These are phyloP conservation scores for Sphaerostilbella broomeana DNA, from an alignment of 2,329 filamentous ascomycete genomes.

Conservation along the genomic window DNA sequence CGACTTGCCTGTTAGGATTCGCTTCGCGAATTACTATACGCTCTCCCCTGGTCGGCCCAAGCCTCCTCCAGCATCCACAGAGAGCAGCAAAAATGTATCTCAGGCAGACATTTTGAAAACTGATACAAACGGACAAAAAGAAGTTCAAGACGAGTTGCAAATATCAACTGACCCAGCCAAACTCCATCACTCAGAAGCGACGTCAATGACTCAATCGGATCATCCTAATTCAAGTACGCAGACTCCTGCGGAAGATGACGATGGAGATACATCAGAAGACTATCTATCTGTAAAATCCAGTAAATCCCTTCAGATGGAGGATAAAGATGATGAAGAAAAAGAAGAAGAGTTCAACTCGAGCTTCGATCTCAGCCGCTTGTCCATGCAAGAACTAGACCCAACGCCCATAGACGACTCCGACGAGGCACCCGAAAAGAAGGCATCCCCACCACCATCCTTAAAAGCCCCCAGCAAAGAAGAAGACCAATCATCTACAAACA, in stretches of 20 bases:
- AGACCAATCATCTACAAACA: too few species aligned
- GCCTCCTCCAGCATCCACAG: conserved; percentile 17
- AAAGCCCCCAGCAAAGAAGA: too few species aligned
- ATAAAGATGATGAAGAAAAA: background rate
- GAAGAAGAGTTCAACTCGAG: background rate
- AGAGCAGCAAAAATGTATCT: conserved; percentile 2
- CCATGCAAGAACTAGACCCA: conserved; percentile 34
- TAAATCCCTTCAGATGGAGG: background rate
- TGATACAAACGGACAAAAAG: too few species aligned
- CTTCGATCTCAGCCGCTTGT: conserved; percentile 17
- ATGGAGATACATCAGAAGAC: background rate
- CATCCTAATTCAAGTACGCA: too few species aligned
- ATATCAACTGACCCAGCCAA: too few species aligned
- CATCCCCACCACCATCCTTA: background rate
- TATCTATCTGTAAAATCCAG: too few species aligned
- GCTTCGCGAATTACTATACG: conserved; percentile 89
- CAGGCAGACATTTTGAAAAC: conserved; percentile 10
- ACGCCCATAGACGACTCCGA: conserved; percentile 29
- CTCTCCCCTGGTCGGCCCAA: conserved; percentile 70
- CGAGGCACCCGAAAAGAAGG: too few species aligned
- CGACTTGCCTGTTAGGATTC: conserved; percentile 45
- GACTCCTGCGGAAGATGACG: background rate
- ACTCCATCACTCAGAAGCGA: too few species aligned
- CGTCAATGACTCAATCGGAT: too few species aligned
- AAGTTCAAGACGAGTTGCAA: too few species aligned